Evolutionary conservation across 176 grass and related monocot genomes (phyloP), one percentile per base, ranked within the genome.

Genomic region (Thalia dealbata): DNA sequence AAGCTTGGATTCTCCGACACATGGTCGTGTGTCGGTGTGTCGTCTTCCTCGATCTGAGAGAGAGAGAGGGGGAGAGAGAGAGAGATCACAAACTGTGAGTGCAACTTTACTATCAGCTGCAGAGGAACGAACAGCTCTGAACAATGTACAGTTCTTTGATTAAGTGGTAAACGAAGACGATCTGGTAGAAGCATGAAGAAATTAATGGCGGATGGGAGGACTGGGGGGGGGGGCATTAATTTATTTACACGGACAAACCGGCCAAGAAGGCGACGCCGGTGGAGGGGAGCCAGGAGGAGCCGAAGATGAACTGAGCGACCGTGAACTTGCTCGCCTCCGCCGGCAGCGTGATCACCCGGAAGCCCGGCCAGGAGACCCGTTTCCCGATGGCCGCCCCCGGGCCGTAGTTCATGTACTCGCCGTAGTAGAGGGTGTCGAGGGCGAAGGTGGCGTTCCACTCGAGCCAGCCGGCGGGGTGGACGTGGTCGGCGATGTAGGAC

Each of bases 291-390:
- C 85, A 87, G 9, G 82, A 64, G 69, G 73, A 68, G 14, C 89
- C 89, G 50, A 26, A 73, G 50, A 87, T 91, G 67, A 91, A 85
- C 55, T 60, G 29, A 0, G 62, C 63, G 1, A 91, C 88, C 21
- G 88, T 91, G 79, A 91, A 91, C 73, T 82, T 86, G 50, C 29
- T 81, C 0, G 88, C 88, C 84, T 91, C 88, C 43, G 72, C 81
- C 6, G 61, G 70, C 70, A 79, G 23, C 5, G 55, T 86, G 38
- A 91, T 91, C 14, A 91, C 81, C 70, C 81, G 80, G 67, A 50
- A 75, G 0, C 88, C 88, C 5, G 84, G 81, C 81, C 84, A 86
- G 7, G 63, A 26, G 52, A 91, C 81, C 21, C 81, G 44, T 38
- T 79, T 72, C 13, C 61, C 78, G 1, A 91, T 19, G 19, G 52